Conservation (phyloP, 495 filamentous ascomycete genomes). For the Halenospora varia region DNA sequence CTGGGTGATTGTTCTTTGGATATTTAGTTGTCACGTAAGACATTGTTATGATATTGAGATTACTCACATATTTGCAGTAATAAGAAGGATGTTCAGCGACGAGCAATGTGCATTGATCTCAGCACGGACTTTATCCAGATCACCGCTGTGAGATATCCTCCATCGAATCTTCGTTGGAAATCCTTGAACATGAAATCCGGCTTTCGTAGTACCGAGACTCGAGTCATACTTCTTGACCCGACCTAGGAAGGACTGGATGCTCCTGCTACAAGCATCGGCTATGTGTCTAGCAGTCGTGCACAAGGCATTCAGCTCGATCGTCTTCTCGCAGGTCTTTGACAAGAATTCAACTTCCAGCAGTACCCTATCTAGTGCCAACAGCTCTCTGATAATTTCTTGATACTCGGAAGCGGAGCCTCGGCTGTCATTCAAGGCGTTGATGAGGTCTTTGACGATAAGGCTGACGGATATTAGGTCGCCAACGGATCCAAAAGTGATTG, state of each 20-base stretch:
- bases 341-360: slow-evolving; percentile 28
- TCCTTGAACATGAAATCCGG: slow-evolving; percentile 11
- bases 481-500: slow-evolving; percentile 33
- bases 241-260: slow-evolving; percentile 4
- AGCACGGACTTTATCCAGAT: slow-evolving; percentile 27
- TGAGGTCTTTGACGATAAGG: slow-evolving; percentile 31
- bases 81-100: slow-evolving; percentile 32
- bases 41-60: too few relatives aligned
- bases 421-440: slow-evolving; percentile 29
- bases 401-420: slow-evolving; percentile 29
- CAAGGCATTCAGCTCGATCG: slow-evolving; percentile 11
- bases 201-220: neutral
- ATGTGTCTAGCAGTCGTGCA: neutral
- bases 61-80: slow-evolving; percentile 26
- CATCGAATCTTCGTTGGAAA: slow-evolving; percentile 28
- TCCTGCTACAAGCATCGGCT: neutral
- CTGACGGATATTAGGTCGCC: slow-evolving; percentile 32
- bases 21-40: too few relatives aligned
- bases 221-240: slow-evolving; percentile 12
- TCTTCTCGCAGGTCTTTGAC: slow-evolving; percentile 2
- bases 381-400: slow-evolving; percentile 24
- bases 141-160: slow-evolving; percentile 28
- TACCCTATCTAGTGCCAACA: slow-evolving; percentile 26
- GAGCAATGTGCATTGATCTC: slow-evolving; percentile 27
- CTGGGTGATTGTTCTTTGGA: neutral